Percentiles rank a stretch among this genome's conserved stretches.
These are phyloP conservation scores for Saccharum hybrid DNA, from an alignment of 202 grass and related monocot genomes.

Conservation along the genomic window DNA sequence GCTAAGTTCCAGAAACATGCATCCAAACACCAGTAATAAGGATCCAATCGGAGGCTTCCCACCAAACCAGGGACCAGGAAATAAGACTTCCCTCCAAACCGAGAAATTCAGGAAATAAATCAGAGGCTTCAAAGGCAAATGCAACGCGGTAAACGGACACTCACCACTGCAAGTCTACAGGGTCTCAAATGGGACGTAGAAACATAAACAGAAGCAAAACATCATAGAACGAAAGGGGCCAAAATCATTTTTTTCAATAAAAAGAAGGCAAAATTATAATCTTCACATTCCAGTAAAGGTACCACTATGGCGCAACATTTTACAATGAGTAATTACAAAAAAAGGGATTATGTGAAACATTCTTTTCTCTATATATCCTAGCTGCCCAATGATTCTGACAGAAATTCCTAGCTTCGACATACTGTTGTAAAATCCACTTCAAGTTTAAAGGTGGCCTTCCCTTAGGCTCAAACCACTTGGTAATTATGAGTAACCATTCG, in stretches of 20 bases:
- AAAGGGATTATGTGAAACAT: background rate
- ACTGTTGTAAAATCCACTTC: constrained; percentile 12
- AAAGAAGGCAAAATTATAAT: background rate
- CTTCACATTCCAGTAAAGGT: background rate
- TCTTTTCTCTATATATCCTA: background rate
- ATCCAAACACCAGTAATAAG: too few relatives aligned
- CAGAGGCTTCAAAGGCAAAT: too few relatives aligned
- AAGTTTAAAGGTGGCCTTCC: background rate
- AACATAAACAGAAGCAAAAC: background rate
- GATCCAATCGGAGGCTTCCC: too few relatives aligned
- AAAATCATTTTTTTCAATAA: background rate
- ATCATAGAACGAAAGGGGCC: background rate
- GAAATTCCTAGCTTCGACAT: constrained; percentile 8
- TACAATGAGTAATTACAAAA: constrained; percentile 31
- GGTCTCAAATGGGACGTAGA: too few relatives aligned
- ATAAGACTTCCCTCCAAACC: too few relatives aligned
- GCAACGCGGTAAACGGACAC: too few relatives aligned
- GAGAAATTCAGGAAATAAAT: too few relatives aligned
- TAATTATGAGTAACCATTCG: constrained; percentile 66
- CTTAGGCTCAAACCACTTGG: constrained; percentile 63
- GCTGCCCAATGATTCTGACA: background rate
- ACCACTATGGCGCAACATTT: background rate
- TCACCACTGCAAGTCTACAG: too few relatives aligned
- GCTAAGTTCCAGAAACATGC: too few relatives aligned
- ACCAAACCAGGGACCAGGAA: too few relatives aligned